Evolutionary conservation across 495 filamentous ascomycete species (phyloP).

Genomic region (Talaromyces trachyspermus): DNA sequence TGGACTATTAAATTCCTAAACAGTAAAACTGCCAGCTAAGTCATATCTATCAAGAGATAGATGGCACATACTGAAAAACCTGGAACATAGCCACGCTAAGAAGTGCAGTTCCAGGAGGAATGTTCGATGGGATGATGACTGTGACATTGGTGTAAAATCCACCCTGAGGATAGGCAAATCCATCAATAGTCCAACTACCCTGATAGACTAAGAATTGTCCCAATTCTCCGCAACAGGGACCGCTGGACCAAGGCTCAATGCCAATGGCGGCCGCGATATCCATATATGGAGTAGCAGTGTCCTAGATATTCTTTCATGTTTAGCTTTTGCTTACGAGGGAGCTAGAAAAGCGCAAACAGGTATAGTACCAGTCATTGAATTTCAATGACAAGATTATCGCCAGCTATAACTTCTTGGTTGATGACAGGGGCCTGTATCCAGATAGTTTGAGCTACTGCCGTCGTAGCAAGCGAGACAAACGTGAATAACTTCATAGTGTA

Average conservation of each 20-base stretch:
- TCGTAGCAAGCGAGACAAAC: background rate
- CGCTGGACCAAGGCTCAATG: background rate
- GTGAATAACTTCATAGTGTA: background rate
- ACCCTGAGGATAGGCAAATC: background rate
- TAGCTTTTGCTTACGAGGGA: background rate
- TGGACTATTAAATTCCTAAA: too few relatives aligned
- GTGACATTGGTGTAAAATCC: background rate
- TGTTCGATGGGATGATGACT: background rate
- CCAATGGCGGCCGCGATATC: background rate
- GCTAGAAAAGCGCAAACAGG: background rate
- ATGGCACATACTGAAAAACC: background rate
- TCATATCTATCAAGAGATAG: too few relatives aligned
- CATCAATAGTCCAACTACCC: background rate
- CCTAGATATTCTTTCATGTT: background rate
- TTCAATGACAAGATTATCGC: background rate
- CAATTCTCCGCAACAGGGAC: background rate
- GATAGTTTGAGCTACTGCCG: background rate
- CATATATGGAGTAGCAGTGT: background rate
- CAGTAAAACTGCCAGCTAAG: too few relatives aligned
- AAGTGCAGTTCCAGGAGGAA: background rate
- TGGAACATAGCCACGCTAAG: background rate
- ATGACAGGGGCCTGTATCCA: background rate
- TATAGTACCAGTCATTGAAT: background rate
- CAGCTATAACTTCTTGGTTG: background rate
- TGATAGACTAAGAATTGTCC: background rate